These are phyloP conservation scores for Sporormia fimetaria DNA, from an alignment of 495 filamentous ascomycete genomes.

Conservation along the genomic window DNA sequence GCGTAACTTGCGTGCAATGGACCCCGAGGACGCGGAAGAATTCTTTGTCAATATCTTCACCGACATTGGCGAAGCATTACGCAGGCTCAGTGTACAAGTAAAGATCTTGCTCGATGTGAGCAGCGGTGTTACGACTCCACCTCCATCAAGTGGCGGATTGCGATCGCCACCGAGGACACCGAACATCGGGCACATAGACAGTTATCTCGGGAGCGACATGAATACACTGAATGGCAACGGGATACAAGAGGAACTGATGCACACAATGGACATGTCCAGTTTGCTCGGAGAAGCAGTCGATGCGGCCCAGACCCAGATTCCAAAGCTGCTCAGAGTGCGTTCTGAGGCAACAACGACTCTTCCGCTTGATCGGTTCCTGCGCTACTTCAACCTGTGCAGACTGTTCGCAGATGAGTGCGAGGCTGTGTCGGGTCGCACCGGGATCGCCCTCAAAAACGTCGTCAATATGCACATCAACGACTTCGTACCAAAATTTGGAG, in stretches of 20 bases:
- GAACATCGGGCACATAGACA: conserved; percentile 21
- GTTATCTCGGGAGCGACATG: conserved; percentile 4
- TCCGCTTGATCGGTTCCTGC: conserved; percentile 65
- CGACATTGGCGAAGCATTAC: conserved; percentile 72
- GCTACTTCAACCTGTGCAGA: conserved; percentile 87
- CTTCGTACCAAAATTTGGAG: conserved; percentile 66
- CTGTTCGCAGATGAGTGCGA: conserved; percentile 97
- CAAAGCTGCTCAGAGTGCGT: conserved; percentile 83
- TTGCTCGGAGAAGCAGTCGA: conserved; percentile 92
- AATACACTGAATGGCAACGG: conserved; percentile 7
- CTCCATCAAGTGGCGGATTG: conserved; percentile 19
- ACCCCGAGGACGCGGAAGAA: conserved; percentile 74
- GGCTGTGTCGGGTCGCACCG: conserved; percentile 80
- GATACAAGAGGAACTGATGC: conserved; percentile 67
- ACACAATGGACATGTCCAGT: conserved; percentile 82
- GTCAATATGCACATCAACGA: conserved; percentile 88
- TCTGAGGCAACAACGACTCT: conserved; percentile 68
- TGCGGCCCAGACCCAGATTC: conserved; percentile 81
- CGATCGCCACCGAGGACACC: conserved; percentile 23
- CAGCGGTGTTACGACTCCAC: conserved; percentile 49
- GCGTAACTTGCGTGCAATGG: conserved; percentile 80
- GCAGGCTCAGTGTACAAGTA: conserved; percentile 76
- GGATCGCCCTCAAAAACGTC: conserved; percentile 69
- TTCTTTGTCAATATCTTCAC: conserved; percentile 75
- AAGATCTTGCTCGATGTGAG: conserved; percentile 95